A percentile compares a stretch with the other conserved stretches of the same genome.
These are phyloP conservation scores for Talaromyces wortmannii DNA, from an alignment of 495 filamentous ascomycete species.

Conservation along the genomic window DNA sequence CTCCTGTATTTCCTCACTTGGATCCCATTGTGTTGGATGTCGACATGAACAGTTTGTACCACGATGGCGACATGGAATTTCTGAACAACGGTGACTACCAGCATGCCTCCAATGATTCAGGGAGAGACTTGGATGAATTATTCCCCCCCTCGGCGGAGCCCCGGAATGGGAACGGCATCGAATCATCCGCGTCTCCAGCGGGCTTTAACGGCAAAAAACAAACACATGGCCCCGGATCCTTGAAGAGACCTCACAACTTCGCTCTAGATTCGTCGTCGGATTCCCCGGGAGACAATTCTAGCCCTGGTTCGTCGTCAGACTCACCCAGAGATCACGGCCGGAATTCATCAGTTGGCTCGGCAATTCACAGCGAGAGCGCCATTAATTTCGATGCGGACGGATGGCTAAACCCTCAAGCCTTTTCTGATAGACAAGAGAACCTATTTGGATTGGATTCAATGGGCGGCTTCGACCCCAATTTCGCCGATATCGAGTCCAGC, in stretches of 20 bases:
- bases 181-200: constrained; percentile 13
- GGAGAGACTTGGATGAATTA: constrained; percentile 38
- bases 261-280: constrained; percentile 35
- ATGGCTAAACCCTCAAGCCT: constrained; percentile 34
- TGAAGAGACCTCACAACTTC: constrained; percentile 26
- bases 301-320: constrained; percentile 36
- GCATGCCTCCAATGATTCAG: constrained; percentile 28
- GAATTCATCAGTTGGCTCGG: constrained; percentile 33
- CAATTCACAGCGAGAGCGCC: constrained; percentile 31
- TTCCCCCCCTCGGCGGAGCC: constrained; percentile 26
- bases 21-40: constrained; percentile 41
- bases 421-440: constrained; percentile 31
- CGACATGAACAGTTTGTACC: constrained; percentile 38
- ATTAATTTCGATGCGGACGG: constrained; percentile 27
- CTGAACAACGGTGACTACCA: constrained; percentile 29
- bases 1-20: constrained; percentile 32
- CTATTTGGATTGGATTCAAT: constrained; percentile 32
- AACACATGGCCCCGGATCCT: constrained; percentile 25
- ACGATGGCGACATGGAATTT: constrained; percentile 36
- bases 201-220: constrained; percentile 22
- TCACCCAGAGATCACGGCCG: constrained; percentile 36
- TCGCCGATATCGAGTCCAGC: constrained; percentile 44
- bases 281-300: constrained; percentile 33
- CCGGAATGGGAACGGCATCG: constrained; percentile 4
- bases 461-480: constrained; percentile 23